Evolutionary conservation across 169 alveolate species (phyloP).

Genomic region (Eimeria acervulina): DNA sequence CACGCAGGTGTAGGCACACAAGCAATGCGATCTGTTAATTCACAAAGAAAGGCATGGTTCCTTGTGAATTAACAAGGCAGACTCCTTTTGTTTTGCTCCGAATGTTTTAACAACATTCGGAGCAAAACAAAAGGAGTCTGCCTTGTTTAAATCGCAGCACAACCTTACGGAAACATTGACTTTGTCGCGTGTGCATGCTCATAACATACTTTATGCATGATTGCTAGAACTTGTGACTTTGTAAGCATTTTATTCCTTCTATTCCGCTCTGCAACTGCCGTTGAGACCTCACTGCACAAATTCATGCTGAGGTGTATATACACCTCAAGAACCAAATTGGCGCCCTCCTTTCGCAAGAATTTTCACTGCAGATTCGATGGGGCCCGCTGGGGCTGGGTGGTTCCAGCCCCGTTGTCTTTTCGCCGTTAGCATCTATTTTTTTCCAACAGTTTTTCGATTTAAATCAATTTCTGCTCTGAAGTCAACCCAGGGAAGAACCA

Average conservation of each 20-base stretch:
- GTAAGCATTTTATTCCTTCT: no score
- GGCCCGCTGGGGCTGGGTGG: background rate
- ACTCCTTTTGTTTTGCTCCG: no score
- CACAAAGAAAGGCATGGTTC: no score
- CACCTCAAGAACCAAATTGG: background rate
- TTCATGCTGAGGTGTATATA: constrained; percentile 16
- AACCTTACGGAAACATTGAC: background rate
- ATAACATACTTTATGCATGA: background rate
- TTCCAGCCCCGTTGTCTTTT: background rate
- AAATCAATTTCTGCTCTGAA: background rate
- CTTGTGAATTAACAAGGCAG: no score
- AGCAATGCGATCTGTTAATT: no score
- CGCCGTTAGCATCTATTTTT: background rate
- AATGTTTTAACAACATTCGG: no score
- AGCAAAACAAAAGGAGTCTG: no score
- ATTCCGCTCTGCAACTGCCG: background rate
- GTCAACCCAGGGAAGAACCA: background rate
- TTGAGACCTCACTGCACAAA: background rate
- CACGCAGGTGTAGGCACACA: no score
- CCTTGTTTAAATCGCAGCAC: no score
- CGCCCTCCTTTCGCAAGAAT: background rate
- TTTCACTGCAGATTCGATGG: background rate
- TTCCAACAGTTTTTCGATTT: background rate
- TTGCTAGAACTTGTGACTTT: no score
- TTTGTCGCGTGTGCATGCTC: no score